A percentile compares a stretch with the other conserved stretches of the same genome.
Evolutionary conservation across 495 filamentous ascomycete genomes (phyloP).

Genomic region (Podospora australis): DNA sequence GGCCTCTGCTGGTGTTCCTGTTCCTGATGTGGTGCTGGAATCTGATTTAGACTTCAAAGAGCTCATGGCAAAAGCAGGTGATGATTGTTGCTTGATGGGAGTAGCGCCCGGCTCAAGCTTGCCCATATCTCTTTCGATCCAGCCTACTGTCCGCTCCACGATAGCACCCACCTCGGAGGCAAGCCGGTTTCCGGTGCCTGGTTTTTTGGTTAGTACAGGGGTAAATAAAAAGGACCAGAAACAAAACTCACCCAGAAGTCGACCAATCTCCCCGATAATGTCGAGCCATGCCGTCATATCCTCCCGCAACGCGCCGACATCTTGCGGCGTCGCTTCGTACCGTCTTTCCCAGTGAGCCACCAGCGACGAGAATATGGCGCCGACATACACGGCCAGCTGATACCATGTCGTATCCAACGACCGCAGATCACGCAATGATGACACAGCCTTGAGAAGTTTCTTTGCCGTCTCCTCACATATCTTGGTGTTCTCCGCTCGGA

Average conservation of each 20-base stretch:
- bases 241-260: constrained; percentile 50
- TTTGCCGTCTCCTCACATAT: constrained; percentile 61
- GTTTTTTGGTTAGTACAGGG: constrained; percentile 2
- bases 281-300: constrained; percentile 67
- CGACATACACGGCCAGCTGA: constrained; percentile 60
- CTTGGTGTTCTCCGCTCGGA: constrained; percentile 59
- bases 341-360: constrained; percentile 63
- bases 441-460: constrained; percentile 55
- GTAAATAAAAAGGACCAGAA: background rate
- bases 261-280: constrained; percentile 59
- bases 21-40: background rate
- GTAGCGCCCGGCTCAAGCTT: constrained; percentile 15
- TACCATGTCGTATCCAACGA: constrained; percentile 82
- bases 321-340: constrained; percentile 46
- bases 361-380: constrained; percentile 65
- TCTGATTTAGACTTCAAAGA: constrained; percentile 1
- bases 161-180: constrained; percentile 33
- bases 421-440: constrained; percentile 52
- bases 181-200: constrained; percentile 31
- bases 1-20: constrained; percentile 8
- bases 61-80: constrained; percentile 10
- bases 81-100: constrained; percentile 9
- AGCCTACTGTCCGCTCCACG: constrained; percentile 36
- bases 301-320: constrained; percentile 48
- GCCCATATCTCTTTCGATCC: constrained; percentile 39